phyloP scores from a whole-genome alignment of 2,329 filamentous ascomycete genomes.

The Xylaria digitata region DNA sequence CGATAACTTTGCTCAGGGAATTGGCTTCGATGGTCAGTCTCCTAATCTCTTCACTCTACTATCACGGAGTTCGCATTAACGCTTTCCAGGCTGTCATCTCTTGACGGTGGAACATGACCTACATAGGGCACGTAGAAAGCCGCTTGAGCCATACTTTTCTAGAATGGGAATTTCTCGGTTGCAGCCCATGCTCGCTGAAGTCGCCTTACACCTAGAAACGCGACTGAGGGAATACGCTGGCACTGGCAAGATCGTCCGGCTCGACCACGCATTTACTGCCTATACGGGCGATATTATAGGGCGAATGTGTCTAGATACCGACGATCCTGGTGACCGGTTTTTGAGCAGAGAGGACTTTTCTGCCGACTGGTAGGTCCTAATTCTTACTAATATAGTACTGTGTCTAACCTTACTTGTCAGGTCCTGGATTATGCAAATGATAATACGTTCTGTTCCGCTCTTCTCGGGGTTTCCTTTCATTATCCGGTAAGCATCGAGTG shows the following conservation, averaged over 20 bases:
- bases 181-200: constrained; percentile 35
- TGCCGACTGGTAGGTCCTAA: constrained; percentile 39
- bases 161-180: constrained; percentile 33
- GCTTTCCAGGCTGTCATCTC: constrained; percentile 33
- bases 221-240: constrained; percentile 32
- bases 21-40: constrained; percentile 39
- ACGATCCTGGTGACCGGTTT: constrained; percentile 37
- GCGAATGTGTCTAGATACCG: constrained; percentile 38
- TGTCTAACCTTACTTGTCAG: constrained; percentile 20
- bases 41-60: background rate
- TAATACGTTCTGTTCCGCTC: constrained; percentile 43
- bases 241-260: constrained; percentile 33
- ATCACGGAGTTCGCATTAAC: background rate
- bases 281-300: constrained; percentile 38
- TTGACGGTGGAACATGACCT: constrained; percentile 39
- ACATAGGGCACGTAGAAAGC: constrained; percentile 36
- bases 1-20: constrained; percentile 36
- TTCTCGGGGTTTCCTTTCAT: constrained; percentile 41
- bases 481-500: constrained; percentile 33
- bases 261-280: constrained; percentile 38
- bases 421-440: constrained; percentile 39
- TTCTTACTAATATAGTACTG: background rate
- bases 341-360: constrained; percentile 40
- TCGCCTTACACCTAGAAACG: constrained; percentile 35
- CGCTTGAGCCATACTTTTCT: constrained; percentile 39